phyloP scores from a whole-genome alignment of 1,284 basidiomycete genomes.

The Xerocomus nothofagi region DNA sequence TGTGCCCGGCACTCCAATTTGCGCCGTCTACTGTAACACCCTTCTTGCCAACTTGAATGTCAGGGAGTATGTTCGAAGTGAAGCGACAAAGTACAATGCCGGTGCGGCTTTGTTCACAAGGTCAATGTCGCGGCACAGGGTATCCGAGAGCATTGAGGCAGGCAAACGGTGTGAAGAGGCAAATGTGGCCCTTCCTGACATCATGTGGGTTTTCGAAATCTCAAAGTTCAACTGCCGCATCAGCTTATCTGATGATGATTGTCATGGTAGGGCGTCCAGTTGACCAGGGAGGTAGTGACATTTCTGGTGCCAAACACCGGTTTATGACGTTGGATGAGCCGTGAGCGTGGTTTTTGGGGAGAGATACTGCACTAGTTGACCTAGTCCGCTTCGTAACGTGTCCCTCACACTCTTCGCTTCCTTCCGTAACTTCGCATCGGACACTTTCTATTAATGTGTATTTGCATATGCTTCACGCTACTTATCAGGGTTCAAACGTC shows the following conservation, averaged over 20 bases:
- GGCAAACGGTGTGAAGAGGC: neutral
- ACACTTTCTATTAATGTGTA: too few species aligned
- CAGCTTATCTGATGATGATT: neutral
- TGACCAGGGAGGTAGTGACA: neutral
- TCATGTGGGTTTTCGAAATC: neutral
- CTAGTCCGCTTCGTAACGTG: too few species aligned
- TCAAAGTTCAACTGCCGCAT: too few species aligned
- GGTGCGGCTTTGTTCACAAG: neutral
- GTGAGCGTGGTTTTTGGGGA: neutral
- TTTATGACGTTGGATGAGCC: neutral
- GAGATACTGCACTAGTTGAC: too few species aligned
- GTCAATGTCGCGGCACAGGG: neutral
- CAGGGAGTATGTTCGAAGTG: conserved; percentile 13
- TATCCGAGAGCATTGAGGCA: too few species aligned
- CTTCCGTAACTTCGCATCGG: too few species aligned
- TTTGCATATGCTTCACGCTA: too few species aligned
- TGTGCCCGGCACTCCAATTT: conserved; percentile 10
- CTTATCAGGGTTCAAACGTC: too few species aligned
- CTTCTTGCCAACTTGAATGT: conserved; percentile 20
- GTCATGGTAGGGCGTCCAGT: neutral
- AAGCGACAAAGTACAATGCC: neutral
- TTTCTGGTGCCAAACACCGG: neutral
- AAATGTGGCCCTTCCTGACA: neutral
- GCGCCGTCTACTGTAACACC: conserved; percentile 17
- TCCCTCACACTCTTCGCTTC: too few species aligned